A percentile compares a stretch with the other conserved stretches of the same genome.
These are phyloP conservation scores for Backusella westeae DNA, from an alignment of 192 early-diverging fungal genomes.

Conservation along the genomic window DNA sequence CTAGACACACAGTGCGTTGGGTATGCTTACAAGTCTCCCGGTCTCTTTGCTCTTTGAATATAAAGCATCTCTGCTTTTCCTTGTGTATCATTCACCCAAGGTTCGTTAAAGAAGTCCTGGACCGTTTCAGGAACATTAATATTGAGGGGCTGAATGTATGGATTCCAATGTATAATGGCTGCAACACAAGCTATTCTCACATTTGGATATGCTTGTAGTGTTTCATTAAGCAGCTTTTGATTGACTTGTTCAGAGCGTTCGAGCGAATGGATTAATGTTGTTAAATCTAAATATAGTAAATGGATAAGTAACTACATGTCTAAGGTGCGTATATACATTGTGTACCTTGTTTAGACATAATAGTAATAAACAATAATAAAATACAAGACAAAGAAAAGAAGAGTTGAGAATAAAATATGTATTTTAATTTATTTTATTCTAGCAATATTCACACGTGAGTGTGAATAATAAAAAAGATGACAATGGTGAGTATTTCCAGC, in stretches of 20 bases:
- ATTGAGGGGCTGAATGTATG: background rate
- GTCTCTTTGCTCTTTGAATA: constrained; percentile 29
- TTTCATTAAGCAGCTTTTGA: too few species aligned
- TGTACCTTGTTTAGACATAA: constrained; percentile 5
- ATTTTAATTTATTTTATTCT: background rate
- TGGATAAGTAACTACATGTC: too few species aligned
- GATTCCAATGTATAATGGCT: constrained; percentile 14
- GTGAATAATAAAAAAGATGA: background rate
- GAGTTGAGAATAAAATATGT: background rate
- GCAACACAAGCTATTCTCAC: constrained; percentile 20
- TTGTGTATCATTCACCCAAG: constrained; percentile 16
- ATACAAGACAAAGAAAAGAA: background rate
- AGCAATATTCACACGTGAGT: background rate
- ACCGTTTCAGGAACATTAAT: background rate
- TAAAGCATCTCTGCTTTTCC: constrained; percentile 25
- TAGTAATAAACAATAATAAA: background rate
- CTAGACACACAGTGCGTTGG: background rate
- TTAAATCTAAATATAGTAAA: background rate
- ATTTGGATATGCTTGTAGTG: background rate
- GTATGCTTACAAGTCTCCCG: constrained; percentile 20
- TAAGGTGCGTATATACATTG: background rate
- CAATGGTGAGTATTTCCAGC: background rate
- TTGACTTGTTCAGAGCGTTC: background rate
- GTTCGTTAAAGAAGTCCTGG: constrained; percentile 10
- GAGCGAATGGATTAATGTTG: background rate